Evolutionary conservation across 1,139 yeast species (phyloP), one percentile per base, ranked within the genome.

Genomic region (Fermentozyma sake): DNA sequence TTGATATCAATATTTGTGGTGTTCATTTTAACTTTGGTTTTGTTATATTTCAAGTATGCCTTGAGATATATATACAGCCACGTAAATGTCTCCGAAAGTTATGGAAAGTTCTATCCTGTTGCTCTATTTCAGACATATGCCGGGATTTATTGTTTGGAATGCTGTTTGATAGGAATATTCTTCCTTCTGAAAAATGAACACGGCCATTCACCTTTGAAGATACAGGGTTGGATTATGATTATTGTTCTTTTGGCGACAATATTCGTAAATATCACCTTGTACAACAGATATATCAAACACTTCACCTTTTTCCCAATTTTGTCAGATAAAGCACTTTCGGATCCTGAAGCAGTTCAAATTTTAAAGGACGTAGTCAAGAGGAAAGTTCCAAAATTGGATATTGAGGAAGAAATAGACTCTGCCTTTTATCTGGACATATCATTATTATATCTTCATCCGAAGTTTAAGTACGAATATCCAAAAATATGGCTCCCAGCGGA

Each of bases 131-230:
- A 86, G 35, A 55, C 85, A 23, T 83, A 80, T 46, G 65, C 81
- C 2, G 96, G 96, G 0, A 52, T 87, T 2, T 86, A 87, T 48
- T 81, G 86, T 43, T 65, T 84, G 47, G 94, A 87, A 42, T 62
- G 80, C 20, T 82, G 89, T 41, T 54, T 87, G 42, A 66, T 84
- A 22, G 96, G 96, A 0, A 55, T 83, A 11, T 80, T 83, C 46
- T 72, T 81, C 22, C 55, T 80, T 12, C 78, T 78, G 46, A 62
- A 62, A 36, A 63, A 75, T 39, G 56, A 58, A 17, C 32, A 54
- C 3, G 75, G 65, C 12, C 45, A 46, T 1, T 44, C 41, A 24
- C 56, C 60, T 2, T 42, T 61, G 48, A 44, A 52, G 25, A 41
- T 48, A 3, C 70, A 74, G 26, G 76, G 77, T 0, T 53, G 64